phyloP scores from a whole-genome alignment of 805 yeast species.

The Pichia phayaonensis region DNA sequence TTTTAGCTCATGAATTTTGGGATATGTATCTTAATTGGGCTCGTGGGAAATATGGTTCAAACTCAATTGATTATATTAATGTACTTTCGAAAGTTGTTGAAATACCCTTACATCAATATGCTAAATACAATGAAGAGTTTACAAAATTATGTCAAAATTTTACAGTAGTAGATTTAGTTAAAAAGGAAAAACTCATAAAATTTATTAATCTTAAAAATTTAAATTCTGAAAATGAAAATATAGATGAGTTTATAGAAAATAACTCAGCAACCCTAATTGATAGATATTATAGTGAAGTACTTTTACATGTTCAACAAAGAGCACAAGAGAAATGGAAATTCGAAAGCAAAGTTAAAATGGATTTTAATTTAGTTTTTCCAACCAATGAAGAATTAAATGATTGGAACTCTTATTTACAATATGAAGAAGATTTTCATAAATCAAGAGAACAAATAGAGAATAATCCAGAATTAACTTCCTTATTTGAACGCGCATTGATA shows the following conservation, averaged over 20 bases:
- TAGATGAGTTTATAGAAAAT: conserved; percentile 9
- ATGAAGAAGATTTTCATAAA: conserved; percentile 26
- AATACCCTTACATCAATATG: conserved; percentile 81
- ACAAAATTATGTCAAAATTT: conserved; percentile 31
- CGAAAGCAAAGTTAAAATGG: conserved; percentile 58
- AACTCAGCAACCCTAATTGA: conserved; percentile 29
- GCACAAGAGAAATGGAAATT: conserved; percentile 62
- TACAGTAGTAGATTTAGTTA: conserved; percentile 27
- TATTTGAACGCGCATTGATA: conserved; percentile 69
- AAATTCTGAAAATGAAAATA: not conserved
- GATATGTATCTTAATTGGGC: conserved; percentile 65
- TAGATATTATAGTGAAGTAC: conserved; percentile 35
- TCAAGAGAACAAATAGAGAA: conserved; percentile 8
- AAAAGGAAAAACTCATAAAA: conserved; percentile 23
- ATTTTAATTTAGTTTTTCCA: conserved; percentile 45
- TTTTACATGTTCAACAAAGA: conserved; percentile 38
- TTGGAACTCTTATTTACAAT: conserved; percentile 62
- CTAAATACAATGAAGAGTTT: conserved; percentile 58
- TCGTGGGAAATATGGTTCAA: conserved; percentile 26
- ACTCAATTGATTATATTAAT: conserved; percentile 31
- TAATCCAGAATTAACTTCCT: conserved; percentile 28
- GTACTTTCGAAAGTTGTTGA: conserved; percentile 39
- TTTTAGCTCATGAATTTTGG: conserved; percentile 77
- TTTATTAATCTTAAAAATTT: conserved; percentile 17
- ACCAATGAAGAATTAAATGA: conserved; percentile 34